A percentile compares a stretch with the other conserved stretches of the same genome.
These are phyloP conservation scores for Carex littledalei DNA, from an alignment of 176 grass and related monocot species.

Conservation along the genomic window DNA sequence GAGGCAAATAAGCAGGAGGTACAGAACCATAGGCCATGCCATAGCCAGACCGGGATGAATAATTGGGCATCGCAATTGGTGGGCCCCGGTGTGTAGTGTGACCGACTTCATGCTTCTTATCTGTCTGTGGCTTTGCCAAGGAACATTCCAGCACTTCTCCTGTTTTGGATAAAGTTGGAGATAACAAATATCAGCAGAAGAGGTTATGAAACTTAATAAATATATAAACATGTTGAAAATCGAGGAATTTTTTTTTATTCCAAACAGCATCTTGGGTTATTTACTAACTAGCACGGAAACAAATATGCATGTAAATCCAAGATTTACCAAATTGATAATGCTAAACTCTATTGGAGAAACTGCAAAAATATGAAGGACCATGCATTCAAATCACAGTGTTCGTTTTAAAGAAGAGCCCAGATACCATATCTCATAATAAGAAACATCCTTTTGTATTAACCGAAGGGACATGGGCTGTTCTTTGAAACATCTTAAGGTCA, in stretches of 20 bases:
- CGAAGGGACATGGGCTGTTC: neutral
- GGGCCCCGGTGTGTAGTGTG: neutral
- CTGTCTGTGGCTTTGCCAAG: constrained; percentile 79
- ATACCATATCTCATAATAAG: neutral
- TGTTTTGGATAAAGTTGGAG: constrained; percentile 23
- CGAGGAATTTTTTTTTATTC: neutral
- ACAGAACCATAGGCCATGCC: constrained; percentile 2
- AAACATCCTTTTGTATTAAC: neutral
- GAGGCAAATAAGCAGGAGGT: constrained; percentile 25
- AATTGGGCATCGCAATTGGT: neutral
- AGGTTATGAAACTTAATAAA: neutral
- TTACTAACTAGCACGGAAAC: neutral
- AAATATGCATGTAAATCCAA: neutral
- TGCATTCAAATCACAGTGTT: neutral
- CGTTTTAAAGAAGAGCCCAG: neutral
- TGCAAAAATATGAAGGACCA: neutral
- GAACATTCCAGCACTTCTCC: constrained; percentile 81
- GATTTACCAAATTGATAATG: neutral
- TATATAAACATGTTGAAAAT: neutral
- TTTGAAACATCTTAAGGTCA: neutral
- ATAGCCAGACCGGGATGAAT: constrained; percentile 10
- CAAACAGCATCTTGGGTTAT: neutral
- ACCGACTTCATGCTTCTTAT: constrained; percentile 38
- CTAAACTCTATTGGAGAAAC: neutral
- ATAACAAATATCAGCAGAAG: constrained; percentile 8